Evolutionary conservation across 2,329 filamentous ascomycete genomes (phyloP).

Genomic region (Cercospora beticola): DNA sequence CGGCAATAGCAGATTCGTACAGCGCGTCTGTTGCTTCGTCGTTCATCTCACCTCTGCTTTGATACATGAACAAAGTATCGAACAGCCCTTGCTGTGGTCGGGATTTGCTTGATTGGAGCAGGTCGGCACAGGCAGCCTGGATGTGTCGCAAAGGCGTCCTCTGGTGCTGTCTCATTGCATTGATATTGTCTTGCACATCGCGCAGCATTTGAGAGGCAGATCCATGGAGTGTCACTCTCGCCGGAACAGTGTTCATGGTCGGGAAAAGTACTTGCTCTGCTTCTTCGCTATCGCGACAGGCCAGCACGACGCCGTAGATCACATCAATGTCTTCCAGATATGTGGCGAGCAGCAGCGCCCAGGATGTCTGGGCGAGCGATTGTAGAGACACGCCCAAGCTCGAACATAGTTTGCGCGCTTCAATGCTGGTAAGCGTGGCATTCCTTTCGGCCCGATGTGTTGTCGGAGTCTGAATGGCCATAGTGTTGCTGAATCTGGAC

Average conservation of each 20-base stretch:
- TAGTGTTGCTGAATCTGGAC: constrained; percentile 42
- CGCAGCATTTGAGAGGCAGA: constrained; percentile 62
- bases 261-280: constrained; percentile 73
- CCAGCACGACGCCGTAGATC: constrained; percentile 78
- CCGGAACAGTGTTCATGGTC: constrained; percentile 84
- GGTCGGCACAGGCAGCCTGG: constrained; percentile 48
- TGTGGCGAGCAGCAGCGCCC: constrained; percentile 68
- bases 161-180: constrained; percentile 67
- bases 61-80: constrained; percentile 66
- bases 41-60: constrained; percentile 51
- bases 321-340: constrained; percentile 67
- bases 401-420: constrained; percentile 63
- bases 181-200: constrained; percentile 71
- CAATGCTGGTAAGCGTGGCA: constrained; percentile 45
- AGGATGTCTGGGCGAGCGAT: constrained; percentile 72
- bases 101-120: constrained; percentile 21
- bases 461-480: constrained; percentile 18
- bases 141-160: constrained; percentile 74
- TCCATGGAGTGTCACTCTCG: constrained; percentile 72
- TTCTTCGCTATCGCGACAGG: constrained; percentile 74
- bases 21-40: constrained; percentile 39
- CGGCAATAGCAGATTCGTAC: constrained; percentile 63
- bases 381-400: constrained; percentile 69
- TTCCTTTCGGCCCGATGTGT: constrained; percentile 48
- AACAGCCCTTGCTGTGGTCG: constrained; percentile 50